phyloP scores from a whole-genome alignment of 2,329 filamentous ascomycete genomes.

The Fusarium sp. region DNA sequence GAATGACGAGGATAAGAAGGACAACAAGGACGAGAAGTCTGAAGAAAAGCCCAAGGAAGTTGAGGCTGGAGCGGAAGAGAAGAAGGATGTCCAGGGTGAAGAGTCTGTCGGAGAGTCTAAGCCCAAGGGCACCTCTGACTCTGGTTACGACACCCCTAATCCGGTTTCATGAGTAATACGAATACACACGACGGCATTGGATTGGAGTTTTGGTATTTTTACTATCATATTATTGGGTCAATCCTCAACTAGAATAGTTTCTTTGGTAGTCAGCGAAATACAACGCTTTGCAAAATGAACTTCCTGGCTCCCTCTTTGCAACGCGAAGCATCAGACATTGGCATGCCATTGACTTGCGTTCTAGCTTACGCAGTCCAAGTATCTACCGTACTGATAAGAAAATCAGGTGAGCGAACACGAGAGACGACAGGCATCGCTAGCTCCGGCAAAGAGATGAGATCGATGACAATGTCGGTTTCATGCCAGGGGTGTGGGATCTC shows the following conservation, averaged over 20 bases:
- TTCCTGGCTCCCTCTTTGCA: neutral
- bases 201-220: slow-evolving; percentile 6
- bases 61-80: neutral
- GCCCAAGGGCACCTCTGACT: slow-evolving; percentile 49
- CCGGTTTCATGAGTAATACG: slow-evolving; percentile 24
- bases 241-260: neutral
- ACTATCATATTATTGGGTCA: neutral
- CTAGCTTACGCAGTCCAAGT: neutral
- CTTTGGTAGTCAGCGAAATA: neutral
- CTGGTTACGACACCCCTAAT: slow-evolving; percentile 49
- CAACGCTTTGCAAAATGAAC: neutral
- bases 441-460: slow-evolving; percentile 22
- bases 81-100: slow-evolving; percentile 19
- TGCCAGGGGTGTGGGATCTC: slow-evolving; percentile 10
- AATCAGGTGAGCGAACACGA: slow-evolving; percentile 32
- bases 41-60: slow-evolving; percentile 6
- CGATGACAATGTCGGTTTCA: slow-evolving; percentile 3
- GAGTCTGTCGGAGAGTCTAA: slow-evolving; percentile 24
- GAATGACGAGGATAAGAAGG: slow-evolving; percentile 37
- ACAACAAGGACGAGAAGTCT: slow-evolving; percentile 19
- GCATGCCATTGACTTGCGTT: neutral
- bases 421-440: slow-evolving; percentile 17
- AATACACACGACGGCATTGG: slow-evolving; percentile 24
- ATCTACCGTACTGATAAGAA: neutral
- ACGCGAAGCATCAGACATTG: neutral